Evolutionary conservation across 1,284 basidiomycete genomes (phyloP), one percentile per base, ranked within the genome.

Genomic region (Leccinum olivaceoglutinosum): DNA sequence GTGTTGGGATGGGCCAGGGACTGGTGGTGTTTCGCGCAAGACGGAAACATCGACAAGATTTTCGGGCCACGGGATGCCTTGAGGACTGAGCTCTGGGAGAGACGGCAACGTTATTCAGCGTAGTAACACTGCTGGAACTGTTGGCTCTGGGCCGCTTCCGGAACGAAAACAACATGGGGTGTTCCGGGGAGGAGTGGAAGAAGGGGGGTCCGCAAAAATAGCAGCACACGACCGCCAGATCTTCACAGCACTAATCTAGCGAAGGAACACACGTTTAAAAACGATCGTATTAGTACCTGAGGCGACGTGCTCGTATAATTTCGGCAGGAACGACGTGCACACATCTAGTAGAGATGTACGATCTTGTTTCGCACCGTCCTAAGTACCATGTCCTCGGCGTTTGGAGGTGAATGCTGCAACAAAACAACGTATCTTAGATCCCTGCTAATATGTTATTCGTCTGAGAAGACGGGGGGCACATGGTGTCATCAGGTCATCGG

Each of bases 41-140:
- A 84, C 82, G 25, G 81, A 78, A 64, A 87, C 78, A 70, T 92
- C 88, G 58, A 93, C 86, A 49, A 93, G 82, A 73, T 86, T 81
- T 75, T 87, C 86, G 32, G 90, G 90, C 90, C 90, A 93, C 63
- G 88, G 85, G 58, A 92, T 88, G 41, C 85, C 87, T 69, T 86
- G 85, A 53, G 86, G 81, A 55, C 79, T 81, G 69, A 93, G 82
- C 70, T 89, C 84, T 60, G 90, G 90, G 51, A 93, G 81, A 46
- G 90, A 92, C 11, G 90, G 88, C 38, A 88, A 89, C 21, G 84
- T 79, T 62, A 25, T 75, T 74, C 16, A 77, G 58, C 34, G 68
- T 82, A 73, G 46, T 81, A 76, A 46, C 58, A 62, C 73, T 74
- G 71, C 63, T 77, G 67, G 66, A 79, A 80, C 67, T 80, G 69